These are phyloP conservation scores for Starmerella apis DNA, from an alignment of 805 yeast species.

Conservation along the genomic window DNA sequence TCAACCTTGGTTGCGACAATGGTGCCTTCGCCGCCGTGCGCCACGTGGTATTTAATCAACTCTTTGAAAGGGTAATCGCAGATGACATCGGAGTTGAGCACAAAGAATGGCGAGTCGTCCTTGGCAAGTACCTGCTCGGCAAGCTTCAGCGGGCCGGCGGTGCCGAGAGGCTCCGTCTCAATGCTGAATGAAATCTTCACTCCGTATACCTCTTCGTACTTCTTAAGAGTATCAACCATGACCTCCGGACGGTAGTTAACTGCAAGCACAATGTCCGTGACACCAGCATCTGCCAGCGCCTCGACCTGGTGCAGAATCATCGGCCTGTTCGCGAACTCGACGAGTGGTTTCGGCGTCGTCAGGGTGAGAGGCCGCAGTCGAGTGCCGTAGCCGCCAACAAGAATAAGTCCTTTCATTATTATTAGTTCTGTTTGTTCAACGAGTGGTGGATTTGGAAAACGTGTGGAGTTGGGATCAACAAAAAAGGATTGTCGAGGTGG, in stretches of 20 bases:
- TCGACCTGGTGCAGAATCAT: slow-evolving; percentile 98
- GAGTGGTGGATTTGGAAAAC: not conserved
- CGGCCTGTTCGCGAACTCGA: slow-evolving; percentile 97
- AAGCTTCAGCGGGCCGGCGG: slow-evolving; percentile 97
- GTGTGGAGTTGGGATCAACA: not conserved
- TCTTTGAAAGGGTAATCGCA: slow-evolving; percentile 97
- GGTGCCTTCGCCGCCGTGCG: slow-evolving; percentile 96
- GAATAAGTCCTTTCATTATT: slow-evolving; percentile 81
- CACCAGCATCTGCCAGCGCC: slow-evolving; percentile 96
- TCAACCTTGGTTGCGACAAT: slow-evolving; percentile 99
- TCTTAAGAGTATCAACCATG: slow-evolving; percentile 88
- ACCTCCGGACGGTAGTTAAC: slow-evolving; percentile 99
- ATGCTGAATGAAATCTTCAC: slow-evolving; percentile 92
- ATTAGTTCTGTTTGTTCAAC: not conserved
- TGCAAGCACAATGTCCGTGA: slow-evolving; percentile 94
- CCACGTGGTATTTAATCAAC: slow-evolving; percentile 81
- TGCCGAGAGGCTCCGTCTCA: slow-evolving; percentile 98
- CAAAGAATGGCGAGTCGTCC: slow-evolving; percentile 94
- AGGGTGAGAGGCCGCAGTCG: slow-evolving; percentile 97
- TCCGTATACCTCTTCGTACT: slow-evolving; percentile 91
- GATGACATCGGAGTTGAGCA: slow-evolving; percentile 94
- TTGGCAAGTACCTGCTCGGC: slow-evolving; percentile 90
- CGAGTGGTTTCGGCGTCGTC: slow-evolving; percentile 92
- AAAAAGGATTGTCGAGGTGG: not conserved
- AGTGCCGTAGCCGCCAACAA: slow-evolving; percentile 99